Evolutionary conservation across 257 asterid genomes (phyloP).

Genomic region (Solanum raphanifolium): DNA sequence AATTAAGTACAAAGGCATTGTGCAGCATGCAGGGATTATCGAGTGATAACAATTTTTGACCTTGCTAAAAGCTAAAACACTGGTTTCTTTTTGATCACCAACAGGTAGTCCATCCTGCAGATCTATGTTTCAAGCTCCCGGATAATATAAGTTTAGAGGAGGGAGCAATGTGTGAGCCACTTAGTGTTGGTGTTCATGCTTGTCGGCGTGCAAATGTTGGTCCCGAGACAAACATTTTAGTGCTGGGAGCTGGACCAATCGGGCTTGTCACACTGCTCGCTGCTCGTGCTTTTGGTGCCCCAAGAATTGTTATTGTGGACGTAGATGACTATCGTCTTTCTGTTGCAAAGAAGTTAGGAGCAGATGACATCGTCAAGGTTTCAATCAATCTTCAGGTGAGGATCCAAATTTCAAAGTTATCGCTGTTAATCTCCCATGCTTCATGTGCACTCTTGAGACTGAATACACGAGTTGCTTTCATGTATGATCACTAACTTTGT

Average conservation of each 20-base stretch:
- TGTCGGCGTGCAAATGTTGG: slow-evolving; percentile 85
- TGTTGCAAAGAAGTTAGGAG: slow-evolving; percentile 75
- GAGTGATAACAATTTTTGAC: not conserved
- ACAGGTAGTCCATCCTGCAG: slow-evolving; percentile 93
- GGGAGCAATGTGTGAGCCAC: slow-evolving; percentile 97
- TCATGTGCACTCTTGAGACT: not conserved
- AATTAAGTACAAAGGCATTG: not conserved
- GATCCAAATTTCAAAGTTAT: not conserved
- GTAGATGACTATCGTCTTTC: slow-evolving; percentile 67
- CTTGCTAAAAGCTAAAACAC: rapidly evolving
- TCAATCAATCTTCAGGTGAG: slow-evolving; percentile 50
- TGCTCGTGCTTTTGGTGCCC: slow-evolving; percentile 91
- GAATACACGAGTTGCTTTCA: not conserved
- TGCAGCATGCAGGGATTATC: not conserved
- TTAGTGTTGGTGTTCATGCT: slow-evolving; percentile 93
- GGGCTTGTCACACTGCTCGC: slow-evolving; percentile 78
- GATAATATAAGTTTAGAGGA: slow-evolving; percentile 88
- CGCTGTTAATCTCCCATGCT: not conserved
- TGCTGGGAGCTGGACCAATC: slow-evolving; percentile 92
- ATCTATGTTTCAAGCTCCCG: slow-evolving; percentile 77
- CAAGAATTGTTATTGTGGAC: slow-evolving; percentile 64
- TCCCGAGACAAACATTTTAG: slow-evolving; percentile 71
- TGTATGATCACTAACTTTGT: not conserved
- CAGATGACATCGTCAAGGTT: slow-evolving; percentile 56
- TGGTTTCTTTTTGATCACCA: not conserved